These are phyloP conservation scores for Pseudomassariella vexata DNA, from an alignment of 2,329 filamentous ascomycete genomes.

Conservation along the genomic window DNA sequence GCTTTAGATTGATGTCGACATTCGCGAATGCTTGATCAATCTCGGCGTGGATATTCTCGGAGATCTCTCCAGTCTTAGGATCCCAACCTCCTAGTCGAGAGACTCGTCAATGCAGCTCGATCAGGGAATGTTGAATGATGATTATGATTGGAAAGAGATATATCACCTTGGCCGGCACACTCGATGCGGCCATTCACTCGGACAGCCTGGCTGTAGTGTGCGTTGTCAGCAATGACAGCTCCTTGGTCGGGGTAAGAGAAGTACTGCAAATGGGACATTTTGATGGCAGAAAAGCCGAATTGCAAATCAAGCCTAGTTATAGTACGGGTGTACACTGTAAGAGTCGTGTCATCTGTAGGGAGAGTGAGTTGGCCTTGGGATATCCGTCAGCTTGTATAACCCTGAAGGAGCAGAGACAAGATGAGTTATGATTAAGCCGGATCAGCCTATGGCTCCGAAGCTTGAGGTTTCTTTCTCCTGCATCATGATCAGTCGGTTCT, in stretches of 20 bases:
- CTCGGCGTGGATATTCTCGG: constrained; percentile 33
- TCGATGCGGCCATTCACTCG: constrained; percentile 42
- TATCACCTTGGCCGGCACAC: constrained; percentile 37
- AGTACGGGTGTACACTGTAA: no score
- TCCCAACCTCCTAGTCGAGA: constrained; percentile 24
- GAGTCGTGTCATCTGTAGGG: no score
- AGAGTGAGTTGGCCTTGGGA: no score
- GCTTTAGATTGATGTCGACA: constrained; percentile 42
- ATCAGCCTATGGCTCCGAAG: no score
- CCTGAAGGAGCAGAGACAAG: no score
- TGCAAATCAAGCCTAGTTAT: no score
- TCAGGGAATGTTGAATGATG: not conserved
- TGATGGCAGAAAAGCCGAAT: no score
- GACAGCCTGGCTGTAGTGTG: constrained; percentile 40
- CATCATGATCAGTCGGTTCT: no score
- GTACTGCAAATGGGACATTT: constrained; percentile 26
- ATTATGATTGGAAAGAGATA: not conserved
- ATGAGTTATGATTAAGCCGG: no score
- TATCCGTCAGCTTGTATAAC: no score
- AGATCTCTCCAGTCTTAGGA: constrained; percentile 17
- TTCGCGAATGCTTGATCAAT: constrained; percentile 51
- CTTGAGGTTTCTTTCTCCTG: no score
- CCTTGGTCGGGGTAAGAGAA: constrained; percentile 23
- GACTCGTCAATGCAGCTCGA: not conserved
- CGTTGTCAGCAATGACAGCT: constrained; percentile 21